Evolutionary conservation across 2,329 filamentous ascomycete genomes (phyloP), one percentile per base, ranked within the genome.

Genomic region (Ophiostoma perfectum): DNA sequence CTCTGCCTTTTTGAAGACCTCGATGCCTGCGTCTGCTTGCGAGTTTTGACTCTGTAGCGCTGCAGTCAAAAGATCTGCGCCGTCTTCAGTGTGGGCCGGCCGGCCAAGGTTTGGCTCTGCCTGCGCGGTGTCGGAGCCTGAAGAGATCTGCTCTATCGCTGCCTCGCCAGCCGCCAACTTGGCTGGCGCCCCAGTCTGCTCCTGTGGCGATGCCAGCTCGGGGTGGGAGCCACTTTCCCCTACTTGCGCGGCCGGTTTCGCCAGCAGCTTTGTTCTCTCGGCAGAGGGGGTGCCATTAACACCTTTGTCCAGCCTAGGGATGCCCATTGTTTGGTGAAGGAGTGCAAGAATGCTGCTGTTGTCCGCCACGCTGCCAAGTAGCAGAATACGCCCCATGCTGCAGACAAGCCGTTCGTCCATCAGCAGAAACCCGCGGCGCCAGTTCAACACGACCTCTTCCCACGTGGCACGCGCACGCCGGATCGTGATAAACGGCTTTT

Each of bases 361-460:
- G 73, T 95, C 88, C 65, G 81, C 78, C 18, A 84, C 80, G 11
- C 83, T 80, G 16, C 90, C 87, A 65, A 89, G 79, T 36, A 93
- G 79, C n/a, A 98, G 81, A 3, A 97, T 73, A 47, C 88, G 84
- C 5, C 89, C 92, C 91, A 98, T 96, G 42, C 90, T 83, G 74
- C 87, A 89, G 3, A 96, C 89, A 27, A 98, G 81, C 68, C 86
- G 80, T 77, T 95, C 92, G 73, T 97, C 93, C 27, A 98, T 82
- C 65, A 83, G 74, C 16, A 98, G 73, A 66, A 86, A 81, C 42
- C 89, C 92, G 67, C 83, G 81, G 67, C 83, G 84, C 93, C 93
- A 98, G 71, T 87, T 88, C n/a, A 81, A 78, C 18, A 92, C 81
- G 62, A 96, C 83, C 74, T 96, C 92, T 60, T 86, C 82, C 95